Evolutionary conservation across 2,329 filamentous ascomycete species (phyloP).

Genomic region (Ophiocordyceps camponoti-floridani): DNA sequence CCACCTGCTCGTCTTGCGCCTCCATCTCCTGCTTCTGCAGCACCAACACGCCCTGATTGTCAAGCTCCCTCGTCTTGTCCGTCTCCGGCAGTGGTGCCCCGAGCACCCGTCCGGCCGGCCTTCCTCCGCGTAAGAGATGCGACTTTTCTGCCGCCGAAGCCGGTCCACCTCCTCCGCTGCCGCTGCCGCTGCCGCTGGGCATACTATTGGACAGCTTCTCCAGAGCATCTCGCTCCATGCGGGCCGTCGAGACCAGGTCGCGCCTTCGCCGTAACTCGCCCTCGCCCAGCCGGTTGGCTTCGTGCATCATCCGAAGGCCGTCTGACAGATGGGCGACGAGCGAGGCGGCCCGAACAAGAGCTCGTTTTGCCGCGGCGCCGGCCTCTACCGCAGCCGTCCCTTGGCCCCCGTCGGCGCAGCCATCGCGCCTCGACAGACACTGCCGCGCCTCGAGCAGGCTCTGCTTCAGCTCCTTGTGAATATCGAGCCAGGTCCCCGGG

Average conservation of each 20-base stretch:
- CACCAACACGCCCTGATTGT: slow-evolving; percentile 57
- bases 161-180: slow-evolving; percentile 32
- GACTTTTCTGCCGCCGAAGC: slow-evolving; percentile 29
- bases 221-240: slow-evolving; percentile 58
- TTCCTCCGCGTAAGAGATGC: slow-evolving; percentile 22
- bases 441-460: slow-evolving; percentile 47
- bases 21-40: slow-evolving; percentile 57
- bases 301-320: slow-evolving; percentile 40
- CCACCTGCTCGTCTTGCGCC: slow-evolving; percentile 58
- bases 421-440: slow-evolving; percentile 49
- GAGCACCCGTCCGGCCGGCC: slow-evolving; percentile 44
- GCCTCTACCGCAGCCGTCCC: slow-evolving; percentile 36
- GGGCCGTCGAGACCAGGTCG: slow-evolving; percentile 51
- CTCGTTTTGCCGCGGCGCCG: slow-evolving; percentile 56
- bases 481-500: slow-evolving; percentile 57
- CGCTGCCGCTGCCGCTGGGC: slow-evolving; percentile 15
- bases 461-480: slow-evolving; percentile 55
- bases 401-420: slow-evolving; percentile 19
- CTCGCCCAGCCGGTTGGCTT: slow-evolving; percentile 41
- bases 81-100: slow-evolving; percentile 60
- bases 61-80: slow-evolving; percentile 56
- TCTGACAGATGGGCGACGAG: slow-evolving; percentile 46
- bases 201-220: slow-evolving; percentile 51
- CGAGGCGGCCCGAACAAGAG: slow-evolving; percentile 49
- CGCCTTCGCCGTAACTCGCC: slow-evolving; percentile 56